Percentiles rank a stretch among this genome's conserved stretches.
phyloP scores from a whole-genome alignment of 2,329 filamentous ascomycete species.

The Tolypocladium guangdongense region DNA sequence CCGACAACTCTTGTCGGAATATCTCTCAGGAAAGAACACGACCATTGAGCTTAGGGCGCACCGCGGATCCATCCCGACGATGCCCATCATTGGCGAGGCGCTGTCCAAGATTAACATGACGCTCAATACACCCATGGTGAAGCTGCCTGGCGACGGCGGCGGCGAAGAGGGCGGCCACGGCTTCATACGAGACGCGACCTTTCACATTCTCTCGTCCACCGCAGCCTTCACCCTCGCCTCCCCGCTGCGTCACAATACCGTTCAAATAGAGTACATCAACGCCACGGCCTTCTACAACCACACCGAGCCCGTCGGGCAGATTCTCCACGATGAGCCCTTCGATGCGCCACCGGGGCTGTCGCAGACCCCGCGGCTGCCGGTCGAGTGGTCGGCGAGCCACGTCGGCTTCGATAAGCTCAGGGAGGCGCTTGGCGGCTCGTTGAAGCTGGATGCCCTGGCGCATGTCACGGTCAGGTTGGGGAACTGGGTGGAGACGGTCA shows the following conservation, averaged over 20 bases:
- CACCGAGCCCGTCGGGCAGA: constrained; percentile 65
- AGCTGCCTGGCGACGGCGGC: constrained; percentile 36
- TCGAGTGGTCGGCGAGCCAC: constrained; percentile 65
- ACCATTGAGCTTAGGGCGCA: constrained; percentile 66
- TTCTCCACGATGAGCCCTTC: constrained; percentile 65
- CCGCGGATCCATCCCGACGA: constrained; percentile 57
- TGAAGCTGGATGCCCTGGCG: constrained; percentile 72
- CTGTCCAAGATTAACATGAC: constrained; percentile 63
- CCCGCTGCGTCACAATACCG: constrained; percentile 59
- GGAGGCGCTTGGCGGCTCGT: constrained; percentile 65
- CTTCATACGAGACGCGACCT: constrained; percentile 77
- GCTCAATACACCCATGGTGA: constrained; percentile 58
- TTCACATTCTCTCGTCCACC: constrained; percentile 79
- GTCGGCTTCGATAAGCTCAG: constrained; percentile 76
- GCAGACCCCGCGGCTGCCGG: constrained; percentile 65
- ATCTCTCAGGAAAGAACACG: constrained; percentile 80
- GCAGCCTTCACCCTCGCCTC: constrained; percentile 77
- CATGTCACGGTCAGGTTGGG: constrained; percentile 65
- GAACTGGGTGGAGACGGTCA: constrained; percentile 60
- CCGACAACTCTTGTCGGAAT: constrained; percentile 68
- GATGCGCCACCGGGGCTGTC: constrained; percentile 64
- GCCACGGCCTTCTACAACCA: constrained; percentile 80
- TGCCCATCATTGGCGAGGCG: constrained; percentile 61
- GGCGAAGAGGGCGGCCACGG: constrained; percentile 31
- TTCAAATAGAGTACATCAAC: constrained; percentile 71